Percentiles rank a stretch among this genome's conserved stretches.
Evolutionary conservation across 2,329 filamentous ascomycete genomes (phyloP).

Genomic region (Paecilomyces fulvus): DNA sequence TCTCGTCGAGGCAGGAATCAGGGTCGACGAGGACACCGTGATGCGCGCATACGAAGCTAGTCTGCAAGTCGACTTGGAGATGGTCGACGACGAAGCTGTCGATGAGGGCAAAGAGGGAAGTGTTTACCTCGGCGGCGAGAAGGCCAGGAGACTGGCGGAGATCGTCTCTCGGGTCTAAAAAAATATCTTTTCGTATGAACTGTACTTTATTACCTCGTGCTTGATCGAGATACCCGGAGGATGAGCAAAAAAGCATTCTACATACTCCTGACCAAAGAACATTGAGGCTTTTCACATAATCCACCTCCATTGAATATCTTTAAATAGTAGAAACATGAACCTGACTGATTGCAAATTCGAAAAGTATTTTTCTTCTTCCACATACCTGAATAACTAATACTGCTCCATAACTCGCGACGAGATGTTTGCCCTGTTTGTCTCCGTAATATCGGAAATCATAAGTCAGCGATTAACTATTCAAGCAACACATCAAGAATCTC

Average conservation of each 20-base stretch:
- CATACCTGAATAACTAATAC: background rate
- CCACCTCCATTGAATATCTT: too few species aligned
- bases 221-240: background rate
- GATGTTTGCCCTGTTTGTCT: background rate
- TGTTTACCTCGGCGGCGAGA: conserved; percentile 35
- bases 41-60: conserved; percentile 73
- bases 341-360: background rate
- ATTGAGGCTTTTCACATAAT: too few species aligned
- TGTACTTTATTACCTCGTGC: background rate
- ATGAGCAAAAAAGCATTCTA: background rate
- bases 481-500: background rate
- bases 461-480: background rate
- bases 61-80: conserved; percentile 54
- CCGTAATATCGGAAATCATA: background rate
- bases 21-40: conserved; percentile 86
- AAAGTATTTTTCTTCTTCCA: background rate
- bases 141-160: conserved; percentile 30
- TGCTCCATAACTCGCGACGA: background rate
- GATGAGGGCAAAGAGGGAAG: conserved; percentile 25
- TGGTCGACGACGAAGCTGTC: conserved; percentile 30
- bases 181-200: background rate
- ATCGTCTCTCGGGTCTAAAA: conserved; percentile 12
- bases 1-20: conserved; percentile 70
- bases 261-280: background rate
- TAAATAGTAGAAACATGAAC: too few species aligned